Evolutionary conservation across 164 flowering plant species (phyloP).

Genomic region (Taxillus chinensis): DNA sequence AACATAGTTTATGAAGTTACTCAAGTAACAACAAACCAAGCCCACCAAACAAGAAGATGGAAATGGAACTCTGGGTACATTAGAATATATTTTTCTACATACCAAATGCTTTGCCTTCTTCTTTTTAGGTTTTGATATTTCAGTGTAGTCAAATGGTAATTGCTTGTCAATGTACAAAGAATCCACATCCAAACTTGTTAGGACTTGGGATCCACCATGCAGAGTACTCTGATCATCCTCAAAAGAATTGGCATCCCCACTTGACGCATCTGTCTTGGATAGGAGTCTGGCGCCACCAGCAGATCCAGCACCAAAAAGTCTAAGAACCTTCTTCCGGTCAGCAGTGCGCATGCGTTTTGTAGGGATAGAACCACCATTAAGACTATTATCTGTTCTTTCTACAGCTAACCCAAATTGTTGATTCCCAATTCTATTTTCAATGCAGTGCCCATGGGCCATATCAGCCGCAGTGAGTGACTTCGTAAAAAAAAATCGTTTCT

Average conservation of each 20-base stretch:
- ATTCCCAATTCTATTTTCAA: slow-evolving; percentile 32
- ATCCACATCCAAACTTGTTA: slow-evolving; percentile 66
- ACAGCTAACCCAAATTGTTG: slow-evolving; percentile 25
- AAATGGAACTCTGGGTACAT: not conserved
- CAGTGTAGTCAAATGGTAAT: slow-evolving; percentile 49
- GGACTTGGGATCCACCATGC: slow-evolving; percentile 54
- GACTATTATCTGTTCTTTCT: slow-evolving; percentile 50
- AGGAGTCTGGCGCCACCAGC: slow-evolving; percentile 33
- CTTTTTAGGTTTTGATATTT: slow-evolving; percentile 71
- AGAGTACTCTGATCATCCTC: slow-evolving; percentile 88
- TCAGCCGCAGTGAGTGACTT: slow-evolving; percentile 38
- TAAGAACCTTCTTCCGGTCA: slow-evolving; percentile 66
- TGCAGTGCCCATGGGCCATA: slow-evolving; percentile 32
- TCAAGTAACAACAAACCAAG: too few relatives aligned
- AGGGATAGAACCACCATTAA: slow-evolving; percentile 65
- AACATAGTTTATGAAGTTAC: not conserved
- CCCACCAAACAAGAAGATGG: too few relatives aligned
- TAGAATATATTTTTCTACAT: slow-evolving; percentile 9
- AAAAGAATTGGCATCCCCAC: slow-evolving; percentile 92
- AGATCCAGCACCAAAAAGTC: slow-evolving; percentile 48
- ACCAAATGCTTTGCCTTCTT: slow-evolving; percentile 75
- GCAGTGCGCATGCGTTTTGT: slow-evolving; percentile 90
- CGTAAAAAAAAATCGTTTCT: slow-evolving; percentile 36
- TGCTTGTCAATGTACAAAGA: slow-evolving; percentile 70
- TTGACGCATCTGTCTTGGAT: slow-evolving; percentile 75